Evolutionary conservation across 225 moss, liverwort and hornwort genomes (phyloP), one percentile per base, ranked within the genome.

Genomic region (Bryoerythrophyllum caledonicum): DNA sequence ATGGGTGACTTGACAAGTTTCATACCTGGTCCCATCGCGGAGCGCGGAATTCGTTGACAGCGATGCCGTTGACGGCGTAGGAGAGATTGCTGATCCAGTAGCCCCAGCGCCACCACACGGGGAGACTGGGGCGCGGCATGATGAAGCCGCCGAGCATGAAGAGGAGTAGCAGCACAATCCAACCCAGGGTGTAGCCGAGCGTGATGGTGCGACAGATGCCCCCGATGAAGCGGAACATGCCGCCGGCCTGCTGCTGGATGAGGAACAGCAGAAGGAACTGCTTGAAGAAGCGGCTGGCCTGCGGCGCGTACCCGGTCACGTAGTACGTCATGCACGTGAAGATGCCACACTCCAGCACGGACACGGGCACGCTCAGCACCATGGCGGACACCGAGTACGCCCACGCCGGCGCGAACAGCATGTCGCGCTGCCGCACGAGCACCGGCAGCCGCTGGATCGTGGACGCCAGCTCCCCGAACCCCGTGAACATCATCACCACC

Each of bases 81-180:
- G 86, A 71, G 43, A 92, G 49, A 23, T 94, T 94, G 24, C 82
- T 79, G 13, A 76, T 1, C 88, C 91, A 96, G 71, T 92, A 96
- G 2, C 76, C 94, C 96, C 94, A 96, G n/a, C 90, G 86, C 92
- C 94, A 94, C 91, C 91, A 96, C 21, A 72, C 70, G 15, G 79
- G 83, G 27, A 92, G 72, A 21, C 41, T 2, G 0, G 82, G 81
- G 40, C 84, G 88, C 1, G 88, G 88, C 43, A 96, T 74, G 28
- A 96, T 77, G 73, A 88, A 96, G 0, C 96, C 96, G 24, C 92
- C 92, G 7, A 92, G 72, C 66, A 87, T 79, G 28, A 94, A 83
- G 68, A 92, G 4, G 2, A 86, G 10, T 8, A 89, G 75, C 48
- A 96, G 60, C n/a, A 77, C 34, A 53, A 85, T 70, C 61, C 89